These are phyloP conservation scores for Cylindrodendrum hubeiense DNA, from an alignment of 2,329 filamentous ascomycete species.

Conservation along the genomic window DNA sequence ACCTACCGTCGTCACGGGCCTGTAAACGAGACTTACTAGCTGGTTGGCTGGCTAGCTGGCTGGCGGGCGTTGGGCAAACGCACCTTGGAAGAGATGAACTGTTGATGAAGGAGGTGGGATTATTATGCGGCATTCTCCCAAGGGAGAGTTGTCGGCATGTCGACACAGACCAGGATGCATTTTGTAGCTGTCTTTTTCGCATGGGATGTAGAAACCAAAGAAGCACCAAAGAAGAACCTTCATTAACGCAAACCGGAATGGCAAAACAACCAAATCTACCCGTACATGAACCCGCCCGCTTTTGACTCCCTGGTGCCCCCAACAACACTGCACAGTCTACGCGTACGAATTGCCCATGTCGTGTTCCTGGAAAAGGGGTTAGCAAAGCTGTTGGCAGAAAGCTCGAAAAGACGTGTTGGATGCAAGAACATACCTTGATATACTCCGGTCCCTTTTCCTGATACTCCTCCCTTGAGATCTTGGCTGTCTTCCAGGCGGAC, in stretches of 20 bases:
- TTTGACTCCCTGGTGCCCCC: conserved; percentile 38
- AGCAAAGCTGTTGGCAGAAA: conserved; percentile 19
- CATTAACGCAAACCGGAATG: conserved; percentile 32
- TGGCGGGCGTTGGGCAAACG: conserved; percentile 18
- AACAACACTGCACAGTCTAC: conserved; percentile 44
- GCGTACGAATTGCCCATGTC: conserved; percentile 73
- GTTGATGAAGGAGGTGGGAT: neutral
- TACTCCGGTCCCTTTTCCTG: conserved; percentile 94
- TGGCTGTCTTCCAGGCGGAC: conserved; percentile 70
- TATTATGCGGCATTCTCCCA: conserved; percentile 3
- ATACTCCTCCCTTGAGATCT: conserved; percentile 85
- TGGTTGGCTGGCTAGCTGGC: conserved; percentile 12
- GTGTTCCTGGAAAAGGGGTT: conserved; percentile 65
- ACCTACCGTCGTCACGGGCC: conserved; percentile 1
- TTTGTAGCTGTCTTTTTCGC: conserved; percentile 5
- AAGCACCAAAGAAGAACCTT: conserved; percentile 22
- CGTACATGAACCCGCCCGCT: conserved; percentile 34
- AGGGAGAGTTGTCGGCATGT: conserved; percentile 5
- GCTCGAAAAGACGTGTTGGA: neutral
- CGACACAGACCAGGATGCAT: conserved; percentile 6
- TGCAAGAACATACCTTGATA: conserved; percentile 75
- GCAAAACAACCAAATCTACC: conserved; percentile 33
- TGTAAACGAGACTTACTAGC: conserved; percentile 9
- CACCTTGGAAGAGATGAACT: conserved; percentile 3
- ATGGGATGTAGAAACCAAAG: conserved; percentile 23